Evolutionary conservation across 768 basidiomycete species (phyloP).

Genomic region (Cystobasidium ongulense): DNA sequence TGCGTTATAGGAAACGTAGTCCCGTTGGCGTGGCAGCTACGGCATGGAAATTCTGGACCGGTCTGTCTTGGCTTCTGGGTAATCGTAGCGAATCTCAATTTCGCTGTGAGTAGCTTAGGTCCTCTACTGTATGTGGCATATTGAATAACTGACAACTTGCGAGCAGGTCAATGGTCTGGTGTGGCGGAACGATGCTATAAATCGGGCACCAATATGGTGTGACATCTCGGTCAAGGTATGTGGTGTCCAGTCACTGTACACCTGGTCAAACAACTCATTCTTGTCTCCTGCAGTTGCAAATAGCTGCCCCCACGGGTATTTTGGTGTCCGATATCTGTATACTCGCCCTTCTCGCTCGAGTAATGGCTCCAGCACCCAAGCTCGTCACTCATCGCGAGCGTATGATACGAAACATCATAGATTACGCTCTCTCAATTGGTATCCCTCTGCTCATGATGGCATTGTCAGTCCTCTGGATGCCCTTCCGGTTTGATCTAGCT

Average conservation of each 20-base stretch:
- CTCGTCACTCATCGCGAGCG: conserved; percentile 19
- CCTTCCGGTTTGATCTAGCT: conserved; percentile 15
- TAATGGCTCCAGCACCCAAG: conserved; percentile 31
- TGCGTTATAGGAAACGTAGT: conserved; percentile 22
- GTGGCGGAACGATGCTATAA: conserved; percentile 32
- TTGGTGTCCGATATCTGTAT: conserved; percentile 31
- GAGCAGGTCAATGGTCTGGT: conserved; percentile 24
- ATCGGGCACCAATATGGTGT: conserved; percentile 33
- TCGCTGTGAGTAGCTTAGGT: background rate
- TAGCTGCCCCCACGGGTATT: conserved; percentile 24
- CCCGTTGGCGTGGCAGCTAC: conserved; percentile 33
- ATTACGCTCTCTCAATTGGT: conserved; percentile 31
- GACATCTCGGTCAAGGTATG: conserved; percentile 33
- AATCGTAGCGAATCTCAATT: conserved; percentile 16
- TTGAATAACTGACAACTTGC: background rate
- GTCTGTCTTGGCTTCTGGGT: conserved; percentile 33
- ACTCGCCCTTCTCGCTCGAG: conserved; percentile 31
- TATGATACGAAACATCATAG: background rate
- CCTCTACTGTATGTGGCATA: background rate
- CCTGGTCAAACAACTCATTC: background rate
- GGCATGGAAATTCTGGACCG: conserved; percentile 34
- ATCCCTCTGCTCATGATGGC: conserved; percentile 33
- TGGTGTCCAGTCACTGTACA: background rate
- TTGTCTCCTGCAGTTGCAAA: conserved; percentile 7
- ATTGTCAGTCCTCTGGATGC: conserved; percentile 21